phyloP scores from a whole-genome alignment of 805 yeast genomes.

The Teunomyces lycoperdinae region DNA sequence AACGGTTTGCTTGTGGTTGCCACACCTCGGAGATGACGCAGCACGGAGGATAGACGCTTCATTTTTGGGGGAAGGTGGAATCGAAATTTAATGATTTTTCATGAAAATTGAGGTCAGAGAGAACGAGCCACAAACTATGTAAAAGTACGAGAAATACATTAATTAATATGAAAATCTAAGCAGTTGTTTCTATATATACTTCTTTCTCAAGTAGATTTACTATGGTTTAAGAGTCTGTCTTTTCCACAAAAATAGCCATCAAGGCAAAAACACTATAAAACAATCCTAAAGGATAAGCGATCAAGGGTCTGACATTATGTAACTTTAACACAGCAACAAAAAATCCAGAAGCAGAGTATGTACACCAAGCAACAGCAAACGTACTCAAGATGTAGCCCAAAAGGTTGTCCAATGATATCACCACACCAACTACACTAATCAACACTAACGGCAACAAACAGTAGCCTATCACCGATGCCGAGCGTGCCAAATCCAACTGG shows the following conservation, averaged over 20 bases:
- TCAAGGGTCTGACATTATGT: conserved; percentile 80
- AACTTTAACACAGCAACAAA: conserved; percentile 82
- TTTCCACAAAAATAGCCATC: conserved; percentile 83
- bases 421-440: conserved; percentile 68
- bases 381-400: conserved; percentile 70
- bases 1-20: conserved; percentile 18
- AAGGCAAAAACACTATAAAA: conserved; percentile 93
- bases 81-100: neutral
- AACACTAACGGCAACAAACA: conserved; percentile 87
- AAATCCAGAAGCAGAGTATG: conserved; percentile 89
- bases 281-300: conserved; percentile 90
- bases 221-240: conserved; percentile 9
- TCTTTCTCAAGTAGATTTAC: neutral
- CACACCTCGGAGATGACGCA: neutral
- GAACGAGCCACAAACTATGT: neutral
- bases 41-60: neutral
- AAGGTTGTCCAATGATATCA: conserved; percentile 64
- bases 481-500: conserved; percentile 57
- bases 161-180: neutral
- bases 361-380: conserved; percentile 81
- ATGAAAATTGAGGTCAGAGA: neutral
- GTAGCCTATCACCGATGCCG: conserved; percentile 92
- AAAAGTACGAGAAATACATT: neutral
- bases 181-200: neutral
- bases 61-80: neutral